Base-by-base conservation (phyloP, 1,284 basidiomycete species). In the Porodaedalea pini region DNA sequence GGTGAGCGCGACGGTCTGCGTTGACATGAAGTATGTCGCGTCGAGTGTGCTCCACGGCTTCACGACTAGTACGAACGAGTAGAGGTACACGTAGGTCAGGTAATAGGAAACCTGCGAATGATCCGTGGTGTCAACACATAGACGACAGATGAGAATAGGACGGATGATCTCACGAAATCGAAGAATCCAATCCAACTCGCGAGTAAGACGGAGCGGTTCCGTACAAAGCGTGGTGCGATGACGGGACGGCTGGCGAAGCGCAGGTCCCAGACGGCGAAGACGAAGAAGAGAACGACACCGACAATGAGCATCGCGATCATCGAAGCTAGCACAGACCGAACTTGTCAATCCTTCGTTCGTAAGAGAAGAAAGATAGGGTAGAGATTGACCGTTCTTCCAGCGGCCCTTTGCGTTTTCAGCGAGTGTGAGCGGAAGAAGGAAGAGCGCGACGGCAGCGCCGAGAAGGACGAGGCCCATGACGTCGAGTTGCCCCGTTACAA, bases 361-460 rank as follows among this genome's bases (percentile, higher is more conserved):
- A 8, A 40, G 31, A 15, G 27, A 19, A 25, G 39, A 27, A 15
- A 39, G 48, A 37, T n/a, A 44, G 27, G 21, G 19, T 15, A 25
- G 7, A 10, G 8, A 65, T 66, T 29, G 54, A 80, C 81, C 67
- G 65, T 78, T 78, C 31, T 71, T 69, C 76, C 78, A 78, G 40
- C 71, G 68, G 8, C 71, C 71, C 3, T 71, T 70, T 1, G 78
- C 77, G 15, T 68, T 69, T 21, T 74, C 69, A 3, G 75, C 72
- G 0, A 90, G 72, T 0, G 86, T 87, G 23, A 90, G 71, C 1
- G 89, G 89, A 4, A 90, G 73, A 3, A 92, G 77, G 58, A 90
- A 79, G 13, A 88, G 72, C 1, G 81, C 77, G 34, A 86, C 70
- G 0, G 80, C 80, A 11, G 79, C 71, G 2, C 81, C 86, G 40